Percentiles rank a stretch among this genome's conserved stretches.
Conservation (phyloP, 2,329 filamentous ascomycete species). For the Hypocrella siamensis region DNA sequence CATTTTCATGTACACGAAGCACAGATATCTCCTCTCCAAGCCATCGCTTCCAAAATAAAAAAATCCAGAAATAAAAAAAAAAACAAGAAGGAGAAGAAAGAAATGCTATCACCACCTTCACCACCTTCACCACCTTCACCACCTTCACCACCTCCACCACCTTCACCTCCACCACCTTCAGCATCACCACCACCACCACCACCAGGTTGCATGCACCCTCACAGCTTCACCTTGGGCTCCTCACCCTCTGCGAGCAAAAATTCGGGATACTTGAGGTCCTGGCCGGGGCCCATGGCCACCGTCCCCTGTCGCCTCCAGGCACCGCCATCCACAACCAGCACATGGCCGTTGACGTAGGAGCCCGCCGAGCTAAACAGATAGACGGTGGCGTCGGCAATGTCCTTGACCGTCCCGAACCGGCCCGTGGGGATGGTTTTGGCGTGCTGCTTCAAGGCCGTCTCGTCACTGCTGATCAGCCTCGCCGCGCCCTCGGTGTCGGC, state of each 20-base stretch:
- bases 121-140: too few species aligned
- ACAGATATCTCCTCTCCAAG: too few species aligned
- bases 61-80: too few species aligned
- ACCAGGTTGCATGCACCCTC: too few species aligned
- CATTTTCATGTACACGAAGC: too few species aligned
- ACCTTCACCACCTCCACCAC: too few species aligned
- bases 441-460: constrained; percentile 16
- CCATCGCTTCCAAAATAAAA: too few species aligned
- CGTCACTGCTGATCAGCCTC: constrained; percentile 32
- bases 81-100: too few species aligned
- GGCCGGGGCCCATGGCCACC: constrained; percentile 26
- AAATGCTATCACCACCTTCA: too few species aligned
- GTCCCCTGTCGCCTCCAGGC: constrained; percentile 37
- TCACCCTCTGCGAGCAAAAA: constrained; percentile 20
- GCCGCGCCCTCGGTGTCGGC: constrained; percentile 68
- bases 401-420: constrained; percentile 62
- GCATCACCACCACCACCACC: too few species aligned
- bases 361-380: constrained; percentile 77
- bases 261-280: constrained; percentile 35
- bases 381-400: constrained; percentile 85
- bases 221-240: constrained; percentile 26
- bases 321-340: constrained; percentile 56
- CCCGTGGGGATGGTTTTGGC: constrained; percentile 50
- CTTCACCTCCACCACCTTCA: too few species aligned
- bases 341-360: constrained; percentile 73